These are phyloP conservation scores for Psilocybe cubensis DNA, from an alignment of 768 basidiomycete species.

Conservation along the genomic window DNA sequence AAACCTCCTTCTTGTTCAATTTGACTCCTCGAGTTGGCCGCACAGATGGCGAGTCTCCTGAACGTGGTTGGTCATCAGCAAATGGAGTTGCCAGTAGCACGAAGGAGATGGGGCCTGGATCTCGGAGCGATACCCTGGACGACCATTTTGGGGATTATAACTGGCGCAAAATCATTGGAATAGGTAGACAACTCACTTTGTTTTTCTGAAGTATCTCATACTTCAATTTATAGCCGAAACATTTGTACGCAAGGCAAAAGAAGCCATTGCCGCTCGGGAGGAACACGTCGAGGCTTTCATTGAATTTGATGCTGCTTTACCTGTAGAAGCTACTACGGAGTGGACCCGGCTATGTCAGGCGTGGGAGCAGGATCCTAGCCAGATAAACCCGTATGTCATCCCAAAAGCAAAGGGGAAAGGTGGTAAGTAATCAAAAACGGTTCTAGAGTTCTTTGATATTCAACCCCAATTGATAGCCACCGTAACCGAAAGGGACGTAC, in stretches of 20 bases:
- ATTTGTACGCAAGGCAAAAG: not conserved
- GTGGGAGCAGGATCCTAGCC: slow-evolving; percentile 7
- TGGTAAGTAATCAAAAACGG: not conserved
- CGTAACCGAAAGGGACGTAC: slow-evolving; percentile 6
- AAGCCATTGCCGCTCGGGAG: not conserved
- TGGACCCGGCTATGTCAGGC: slow-evolving; percentile 23
- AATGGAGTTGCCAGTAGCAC: slow-evolving; percentile 31
- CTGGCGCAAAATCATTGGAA: slow-evolving; percentile 23
- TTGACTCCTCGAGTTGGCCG: slow-evolving; percentile 23
- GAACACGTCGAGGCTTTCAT: slow-evolving; percentile 6
- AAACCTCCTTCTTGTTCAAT: slow-evolving; percentile 27
- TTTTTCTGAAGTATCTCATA: not conserved
- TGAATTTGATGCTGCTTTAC: slow-evolving; percentile 13
- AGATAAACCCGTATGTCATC: slow-evolving; percentile 12
- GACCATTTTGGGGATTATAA: slow-evolving; percentile 30
- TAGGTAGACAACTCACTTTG: slow-evolving; percentile 12
- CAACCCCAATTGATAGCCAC: too few relatives aligned
- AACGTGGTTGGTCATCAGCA: slow-evolving; percentile 32
- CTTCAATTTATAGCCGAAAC: not conserved
- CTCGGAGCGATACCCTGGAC: slow-evolving; percentile 29
- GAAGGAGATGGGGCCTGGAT: slow-evolving; percentile 36
- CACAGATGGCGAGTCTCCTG: slow-evolving; percentile 37
- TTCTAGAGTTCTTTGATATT: too few relatives aligned
- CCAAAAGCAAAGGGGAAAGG: not conserved
- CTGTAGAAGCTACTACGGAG: not conserved